Evolutionary conservation across 108 stramenopile genomes (phyloP), one percentile per base, ranked within the genome.

Genomic region (Discostella stelligeroides): DNA sequence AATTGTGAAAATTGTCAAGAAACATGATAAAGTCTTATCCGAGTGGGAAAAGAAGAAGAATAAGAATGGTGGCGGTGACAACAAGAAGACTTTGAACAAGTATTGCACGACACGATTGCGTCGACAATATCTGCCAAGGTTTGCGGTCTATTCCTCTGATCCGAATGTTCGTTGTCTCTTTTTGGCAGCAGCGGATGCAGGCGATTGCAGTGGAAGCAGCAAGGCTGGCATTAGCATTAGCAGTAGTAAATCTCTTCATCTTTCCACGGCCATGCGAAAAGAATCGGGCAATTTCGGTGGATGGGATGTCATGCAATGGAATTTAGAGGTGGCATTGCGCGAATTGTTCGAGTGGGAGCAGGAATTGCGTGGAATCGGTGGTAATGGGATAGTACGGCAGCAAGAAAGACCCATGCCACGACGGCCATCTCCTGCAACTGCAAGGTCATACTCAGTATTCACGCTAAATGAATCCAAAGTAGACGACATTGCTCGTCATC

Each of bases 1-100:
- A 9, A 47, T 94, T 4, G 84, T 86, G 8, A 94, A 94, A 59
- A 88, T 94, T 18, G 68, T 94, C 20, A 94, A 94, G 68, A 94
- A 94, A 68, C 92, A 94, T 68, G 89, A 94, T 70, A 93, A 93
- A 72, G 37, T 64, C 50, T 28, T 67, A 27, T 56, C 49, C 39
- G 20, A 53, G 59, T 51, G 68, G 74, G 72, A 60, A 61, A 47
- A 21, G 39, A 60, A 56, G 27, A 4, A 46, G 21, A 29, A 45
- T 24, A 14, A 68, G n/a, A 21, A 39, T 20, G 27, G 25, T 34
- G 13, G 20, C 18, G 42, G 56, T 24, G 58, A 49, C 38, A 27
- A 48, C 28, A 17, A 40, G n/a, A n/a, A n/a, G n/a, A n/a, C n/a
- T n/a, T n/a, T 37, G 21, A 47, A 40, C 63, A 46, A 21, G 24